Evolutionary conservation across 2,329 filamentous ascomycete genomes (phyloP).

Genomic region (Colletotrichum tanaceti): DNA sequence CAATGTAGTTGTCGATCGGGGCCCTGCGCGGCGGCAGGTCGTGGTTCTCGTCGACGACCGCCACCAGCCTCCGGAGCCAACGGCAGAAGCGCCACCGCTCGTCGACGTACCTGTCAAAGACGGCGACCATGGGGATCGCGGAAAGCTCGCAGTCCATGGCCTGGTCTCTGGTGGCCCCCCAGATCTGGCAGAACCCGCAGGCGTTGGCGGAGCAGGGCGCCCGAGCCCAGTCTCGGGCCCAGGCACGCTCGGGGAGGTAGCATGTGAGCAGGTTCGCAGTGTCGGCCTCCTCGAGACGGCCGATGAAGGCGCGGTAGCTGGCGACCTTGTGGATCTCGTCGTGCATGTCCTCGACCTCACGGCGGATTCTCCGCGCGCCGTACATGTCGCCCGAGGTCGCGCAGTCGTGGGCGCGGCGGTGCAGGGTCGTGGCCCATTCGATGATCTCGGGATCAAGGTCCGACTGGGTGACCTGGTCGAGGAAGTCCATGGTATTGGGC

Average conservation of each 20-base stretch:
- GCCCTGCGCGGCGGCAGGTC: not conserved
- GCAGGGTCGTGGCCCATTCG: not conserved
- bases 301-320: conserved; percentile 1
- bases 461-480: not conserved
- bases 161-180: not conserved
- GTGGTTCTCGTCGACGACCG: not conserved
- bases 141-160: not conserved
- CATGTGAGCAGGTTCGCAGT: not conserved
- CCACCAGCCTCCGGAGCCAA: not conserved
- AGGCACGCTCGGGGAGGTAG: not conserved
- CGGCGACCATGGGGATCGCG: not conserved
- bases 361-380: not conserved
- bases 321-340: not conserved
- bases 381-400: not conserved
- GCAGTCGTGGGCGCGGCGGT: not conserved
- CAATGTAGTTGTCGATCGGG: not conserved
- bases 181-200: not conserved
- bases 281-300: not conserved
- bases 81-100: not conserved
- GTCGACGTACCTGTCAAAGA: not conserved
- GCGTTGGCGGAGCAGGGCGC: not conserved
- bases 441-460: not conserved
- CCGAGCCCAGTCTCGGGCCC: not conserved
- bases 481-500: not conserved
- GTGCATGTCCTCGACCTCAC: not conserved